Base-by-base conservation (phyloP, 2,329 filamentous ascomycete genomes). In the Exophiala calicioides region DNA sequence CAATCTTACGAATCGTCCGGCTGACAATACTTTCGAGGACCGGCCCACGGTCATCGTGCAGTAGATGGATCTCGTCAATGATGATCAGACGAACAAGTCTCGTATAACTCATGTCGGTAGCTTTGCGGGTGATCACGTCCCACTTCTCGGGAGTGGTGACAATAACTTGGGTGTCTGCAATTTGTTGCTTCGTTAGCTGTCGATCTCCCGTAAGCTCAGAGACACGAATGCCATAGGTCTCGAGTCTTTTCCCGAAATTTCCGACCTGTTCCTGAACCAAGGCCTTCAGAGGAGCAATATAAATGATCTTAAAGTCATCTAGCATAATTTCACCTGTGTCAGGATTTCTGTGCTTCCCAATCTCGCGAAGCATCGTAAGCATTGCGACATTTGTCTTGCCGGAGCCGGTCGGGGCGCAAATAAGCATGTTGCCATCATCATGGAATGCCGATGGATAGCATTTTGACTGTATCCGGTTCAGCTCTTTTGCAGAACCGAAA, bases 301-400 rank as follows among this genome's bases (percentile, higher is more conserved):
- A 98, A 31, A 98, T 86, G 60, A 98, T 96, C 72, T 98, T 98
- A 76, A 98, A 98, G 32, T 90, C 84, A 62, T 98, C 93, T 6
- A 98, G 75, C 66, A 95, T 89, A 55, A 98, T 93, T 51, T 94
- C 86, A n/a, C 93, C 93, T 1, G 89, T 95, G 53, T 85, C 76
- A 0, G 87, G 81, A 61, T 98, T 85, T 47, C 91, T 82, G 64
- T 98, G 85, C 74, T 97, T 98, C 52, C 93, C 93, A 63, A 98
- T 90, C 66, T 98, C 94, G 53, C 91, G 88, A 29, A 98, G 78
- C 63, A 98, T 97, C 2, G 91, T 85, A 54, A 98, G 76, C 91
- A 98, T 97, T 31, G 91, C 91, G 40, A 98, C 93, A 62, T 98
- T 98, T 1, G 93, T 98, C 73, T 98, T 98, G 64, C 93, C 93